phyloP scores from a whole-genome alignment of 2,329 filamentous ascomycete genomes.

The Aspergillus luchuensis region DNA sequence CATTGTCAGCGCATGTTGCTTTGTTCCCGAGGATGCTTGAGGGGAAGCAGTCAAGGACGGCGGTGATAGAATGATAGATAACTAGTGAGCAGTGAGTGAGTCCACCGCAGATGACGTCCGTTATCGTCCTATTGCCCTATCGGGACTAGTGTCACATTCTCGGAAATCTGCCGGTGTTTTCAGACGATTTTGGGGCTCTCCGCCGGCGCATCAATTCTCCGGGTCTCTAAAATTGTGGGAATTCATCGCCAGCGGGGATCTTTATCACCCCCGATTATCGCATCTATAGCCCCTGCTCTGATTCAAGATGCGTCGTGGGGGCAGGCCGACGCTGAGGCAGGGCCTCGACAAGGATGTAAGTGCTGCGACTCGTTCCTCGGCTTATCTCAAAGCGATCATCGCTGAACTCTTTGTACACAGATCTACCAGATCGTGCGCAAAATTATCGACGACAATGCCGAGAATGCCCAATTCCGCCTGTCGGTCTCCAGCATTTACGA shows the following conservation, averaged over 20 bases:
- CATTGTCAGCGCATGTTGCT: slow-evolving; percentile 52
- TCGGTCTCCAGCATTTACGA: slow-evolving; percentile 70
- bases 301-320: slow-evolving; percentile 44
- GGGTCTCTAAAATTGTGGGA: slow-evolving; percentile 23
- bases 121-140: not conserved
- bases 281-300: not conserved
- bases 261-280: slow-evolving; percentile 2
- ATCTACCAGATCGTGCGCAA: slow-evolving; percentile 80
- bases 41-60: slow-evolving; percentile 1
- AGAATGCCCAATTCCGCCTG: slow-evolving; percentile 52
- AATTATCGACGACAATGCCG: slow-evolving; percentile 67
- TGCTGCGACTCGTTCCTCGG: not conserved
- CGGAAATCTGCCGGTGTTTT: not conserved
- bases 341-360: slow-evolving; percentile 65
- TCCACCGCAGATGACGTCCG: slow-evolving; percentile 7
- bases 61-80: slow-evolving; percentile 2
- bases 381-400: not conserved
- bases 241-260: slow-evolving; percentile 10
- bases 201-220: slow-evolving; percentile 21
- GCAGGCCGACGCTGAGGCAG: slow-evolving; percentile 53
- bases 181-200: not conserved
- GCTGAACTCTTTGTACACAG: slow-evolving; percentile 34
- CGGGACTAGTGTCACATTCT: not conserved
- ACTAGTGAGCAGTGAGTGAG: too few relatives aligned
- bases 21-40: not conserved